Evolutionary conservation across 169 alveolate genomes (phyloP).

Genomic region (Cryptosporidium sp.): DNA sequence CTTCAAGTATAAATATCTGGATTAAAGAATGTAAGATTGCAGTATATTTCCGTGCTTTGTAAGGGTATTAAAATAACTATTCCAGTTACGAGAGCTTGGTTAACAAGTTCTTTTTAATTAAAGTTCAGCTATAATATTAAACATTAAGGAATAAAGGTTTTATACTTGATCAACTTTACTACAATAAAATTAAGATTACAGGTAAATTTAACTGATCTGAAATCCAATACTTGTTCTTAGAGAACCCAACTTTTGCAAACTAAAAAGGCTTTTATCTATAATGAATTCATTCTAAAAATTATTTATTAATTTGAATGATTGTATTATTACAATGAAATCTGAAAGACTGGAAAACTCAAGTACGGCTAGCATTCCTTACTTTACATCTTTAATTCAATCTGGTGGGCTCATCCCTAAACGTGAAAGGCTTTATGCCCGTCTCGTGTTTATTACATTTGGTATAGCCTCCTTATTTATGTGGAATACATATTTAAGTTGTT

Average conservation of each 20-base stretch:
- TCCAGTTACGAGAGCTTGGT: background rate
- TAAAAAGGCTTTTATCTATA: background rate
- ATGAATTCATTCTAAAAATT: background rate
- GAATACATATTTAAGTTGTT: constrained; percentile 62
- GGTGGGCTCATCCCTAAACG: constrained; percentile 42
- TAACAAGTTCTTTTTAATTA: background rate
- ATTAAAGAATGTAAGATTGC: constrained; percentile 11
- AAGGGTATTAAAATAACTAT: background rate
- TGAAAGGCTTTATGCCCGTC: constrained; percentile 53
- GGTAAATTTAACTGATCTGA: background rate
- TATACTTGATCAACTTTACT: background rate
- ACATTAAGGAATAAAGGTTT: background rate
- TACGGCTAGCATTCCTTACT: constrained; percentile 28
- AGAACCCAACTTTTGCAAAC: background rate
- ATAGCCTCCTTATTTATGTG: constrained; percentile 67
- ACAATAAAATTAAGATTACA: background rate
- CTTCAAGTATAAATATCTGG: background rate
- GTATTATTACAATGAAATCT: constrained; percentile 8
- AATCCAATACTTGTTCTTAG: background rate
- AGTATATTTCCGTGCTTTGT: background rate
- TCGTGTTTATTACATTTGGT: constrained; percentile 59
- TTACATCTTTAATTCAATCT: background rate
- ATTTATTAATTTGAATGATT: background rate
- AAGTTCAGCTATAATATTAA: background rate
- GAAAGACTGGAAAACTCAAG: constrained; percentile 44